Evolutionary conservation across 2,329 filamentous ascomycete species (phyloP).

Genomic region (Tothia fuscella): DNA sequence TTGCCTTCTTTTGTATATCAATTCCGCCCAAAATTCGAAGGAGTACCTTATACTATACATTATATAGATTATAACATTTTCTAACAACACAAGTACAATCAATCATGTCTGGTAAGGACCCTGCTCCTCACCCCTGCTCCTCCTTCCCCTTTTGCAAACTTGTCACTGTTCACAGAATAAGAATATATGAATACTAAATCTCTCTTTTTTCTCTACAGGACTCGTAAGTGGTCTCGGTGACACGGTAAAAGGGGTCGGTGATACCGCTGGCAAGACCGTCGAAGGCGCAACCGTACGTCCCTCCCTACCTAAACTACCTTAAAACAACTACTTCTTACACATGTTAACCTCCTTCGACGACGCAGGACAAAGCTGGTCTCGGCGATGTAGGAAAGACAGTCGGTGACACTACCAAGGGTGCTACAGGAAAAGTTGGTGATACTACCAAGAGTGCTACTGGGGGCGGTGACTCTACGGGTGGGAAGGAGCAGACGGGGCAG

Average conservation of each 20-base stretch:
- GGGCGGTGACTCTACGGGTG: slow-evolving; percentile 17
- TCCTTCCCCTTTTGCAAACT: background rate
- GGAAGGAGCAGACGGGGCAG: slow-evolving; percentile 17
- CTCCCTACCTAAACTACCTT: background rate
- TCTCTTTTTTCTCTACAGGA: background rate
- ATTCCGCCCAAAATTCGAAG: too few relatives aligned
- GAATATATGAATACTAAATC: too few relatives aligned
- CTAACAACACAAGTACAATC: background rate
- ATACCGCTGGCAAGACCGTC: background rate
- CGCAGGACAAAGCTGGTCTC: slow-evolving; percentile 1
- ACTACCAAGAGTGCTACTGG: slow-evolving; percentile 21
- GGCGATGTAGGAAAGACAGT: background rate
- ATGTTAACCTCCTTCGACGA: too few relatives aligned
- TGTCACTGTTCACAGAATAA: too few relatives aligned
- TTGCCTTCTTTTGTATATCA: too few relatives aligned
- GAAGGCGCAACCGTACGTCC: background rate
- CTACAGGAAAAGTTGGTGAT: slow-evolving; percentile 21
- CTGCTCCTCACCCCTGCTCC: too few relatives aligned
- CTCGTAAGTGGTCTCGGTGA: slow-evolving; percentile 5
- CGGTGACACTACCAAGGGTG: slow-evolving; percentile 11
- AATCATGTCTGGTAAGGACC: slow-evolving; percentile 6
- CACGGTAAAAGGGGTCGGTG: slow-evolving; percentile 1
- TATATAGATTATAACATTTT: too few relatives aligned
- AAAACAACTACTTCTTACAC: background rate
- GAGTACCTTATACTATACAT: too few relatives aligned